phyloP scores from a whole-genome alignment of 352 stramenopile genomes.

The Phytophthora vignae region DNA sequence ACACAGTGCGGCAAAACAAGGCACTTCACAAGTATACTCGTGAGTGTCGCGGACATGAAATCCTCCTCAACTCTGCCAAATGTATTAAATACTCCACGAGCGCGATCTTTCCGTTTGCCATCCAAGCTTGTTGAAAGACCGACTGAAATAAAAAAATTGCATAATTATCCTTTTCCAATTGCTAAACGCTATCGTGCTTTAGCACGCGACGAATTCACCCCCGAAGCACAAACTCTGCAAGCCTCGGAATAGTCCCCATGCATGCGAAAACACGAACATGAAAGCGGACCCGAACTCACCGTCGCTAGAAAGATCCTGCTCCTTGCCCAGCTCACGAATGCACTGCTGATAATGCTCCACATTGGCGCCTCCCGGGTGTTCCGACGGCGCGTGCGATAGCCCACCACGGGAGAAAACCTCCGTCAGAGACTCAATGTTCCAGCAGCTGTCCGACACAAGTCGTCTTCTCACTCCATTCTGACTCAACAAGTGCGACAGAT shows the following conservation, averaged over 20 bases:
- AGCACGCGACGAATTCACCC: conserved; percentile 49
- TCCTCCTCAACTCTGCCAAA: too few relatives aligned
- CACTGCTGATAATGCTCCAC: conserved; percentile 71
- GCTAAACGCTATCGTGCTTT: too few relatives aligned
- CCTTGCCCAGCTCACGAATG: conserved; percentile 54
- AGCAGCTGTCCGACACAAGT: conserved; percentile 65
- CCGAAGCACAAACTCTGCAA: conserved; percentile 31
- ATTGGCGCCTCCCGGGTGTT: conserved; percentile 56
- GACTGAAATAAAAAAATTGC: too few relatives aligned
- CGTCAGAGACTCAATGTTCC: conserved; percentile 42
- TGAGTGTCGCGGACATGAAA: too few relatives aligned
- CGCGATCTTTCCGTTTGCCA: too few relatives aligned
- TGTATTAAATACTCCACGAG: too few relatives aligned
- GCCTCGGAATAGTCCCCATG: conserved; percentile 41
- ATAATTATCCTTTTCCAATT: too few relatives aligned
- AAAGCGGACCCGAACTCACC: conserved; percentile 50
- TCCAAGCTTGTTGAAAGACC: too few relatives aligned
- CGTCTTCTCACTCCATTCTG: conserved; percentile 45
- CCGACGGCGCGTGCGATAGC: conserved; percentile 42
- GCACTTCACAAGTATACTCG: too few relatives aligned
- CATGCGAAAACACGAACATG: conserved; percentile 54
- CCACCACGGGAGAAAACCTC: conserved; percentile 42
- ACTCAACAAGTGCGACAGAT: conserved; percentile 59
- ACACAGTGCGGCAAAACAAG: too few relatives aligned
- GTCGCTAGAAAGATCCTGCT: conserved; percentile 56